Percentiles rank a stretch among this genome's conserved stretches.
phyloP scores from a whole-genome alignment of 306 rosid species.

The Lablab purpureus region DNA sequence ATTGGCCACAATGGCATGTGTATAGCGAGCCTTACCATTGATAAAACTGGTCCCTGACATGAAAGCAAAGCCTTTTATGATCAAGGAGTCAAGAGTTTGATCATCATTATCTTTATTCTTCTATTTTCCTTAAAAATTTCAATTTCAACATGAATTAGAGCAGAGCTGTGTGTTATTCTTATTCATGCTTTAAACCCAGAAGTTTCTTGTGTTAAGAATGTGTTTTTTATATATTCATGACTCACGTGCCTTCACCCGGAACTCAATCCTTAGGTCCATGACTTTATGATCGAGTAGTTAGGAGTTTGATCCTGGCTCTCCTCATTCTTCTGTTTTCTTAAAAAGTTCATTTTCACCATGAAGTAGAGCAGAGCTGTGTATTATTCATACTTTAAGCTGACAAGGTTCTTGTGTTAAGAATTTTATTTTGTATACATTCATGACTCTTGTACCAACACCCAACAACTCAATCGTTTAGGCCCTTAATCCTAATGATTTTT shows the following conservation, averaged over 20 bases:
- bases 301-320: neutral
- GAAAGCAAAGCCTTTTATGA: neutral
- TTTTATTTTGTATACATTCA: neutral
- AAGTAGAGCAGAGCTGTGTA: neutral
- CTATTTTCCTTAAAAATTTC: neutral
- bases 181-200: neutral
- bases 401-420: neutral
- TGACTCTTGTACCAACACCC: neutral
- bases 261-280: neutral
- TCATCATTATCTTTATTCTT: neutral
- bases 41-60: constrained; percentile 5
- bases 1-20: neutral
- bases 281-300: neutral
- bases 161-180: neutral
- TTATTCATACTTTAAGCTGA: neutral
- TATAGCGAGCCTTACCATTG: neutral
- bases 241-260: neutral
- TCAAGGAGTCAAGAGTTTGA: neutral
- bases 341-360: neutral
- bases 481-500: constrained; percentile 27
- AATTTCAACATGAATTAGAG: neutral
- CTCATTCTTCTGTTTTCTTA: neutral
- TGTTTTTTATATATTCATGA: neutral
- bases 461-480: constrained; percentile 7
- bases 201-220: neutral